These are phyloP conservation scores for Fusarium nelsonii DNA, from an alignment of 2,329 filamentous ascomycete genomes.

Conservation along the genomic window DNA sequence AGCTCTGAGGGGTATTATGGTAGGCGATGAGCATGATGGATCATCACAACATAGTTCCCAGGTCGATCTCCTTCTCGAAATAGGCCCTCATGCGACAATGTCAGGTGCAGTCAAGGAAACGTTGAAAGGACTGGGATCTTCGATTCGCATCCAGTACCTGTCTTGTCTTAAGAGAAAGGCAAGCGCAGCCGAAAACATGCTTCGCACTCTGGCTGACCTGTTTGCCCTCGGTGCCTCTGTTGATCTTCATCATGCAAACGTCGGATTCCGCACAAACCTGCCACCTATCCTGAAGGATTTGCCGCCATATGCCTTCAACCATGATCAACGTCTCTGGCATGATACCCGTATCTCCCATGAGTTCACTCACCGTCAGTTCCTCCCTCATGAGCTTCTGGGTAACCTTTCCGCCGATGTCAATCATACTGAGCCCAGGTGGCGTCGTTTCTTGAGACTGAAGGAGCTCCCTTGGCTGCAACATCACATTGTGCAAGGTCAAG, in stretches of 20 bases:
- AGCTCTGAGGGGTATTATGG: conserved; percentile 24
- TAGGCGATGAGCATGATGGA: neutral
- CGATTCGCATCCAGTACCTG: neutral
- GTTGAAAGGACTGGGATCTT: neutral
- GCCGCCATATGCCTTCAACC: conserved; percentile 58
- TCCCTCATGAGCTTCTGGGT: conserved; percentile 9
- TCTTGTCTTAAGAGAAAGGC: neutral
- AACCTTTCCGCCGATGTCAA: neutral
- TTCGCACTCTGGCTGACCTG: neutral
- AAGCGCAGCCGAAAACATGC: neutral
- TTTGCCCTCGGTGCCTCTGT: neutral
- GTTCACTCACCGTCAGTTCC: neutral
- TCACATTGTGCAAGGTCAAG: neutral
- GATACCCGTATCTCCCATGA: neutral
- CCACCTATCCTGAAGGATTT: conserved; percentile 37
- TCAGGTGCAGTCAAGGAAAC: conserved; percentile 4
- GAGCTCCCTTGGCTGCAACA: conserved; percentile 9
- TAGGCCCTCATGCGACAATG: neutral
- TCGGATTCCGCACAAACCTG: neutral
- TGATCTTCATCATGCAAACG: conserved; percentile 1
- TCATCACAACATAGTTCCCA: conserved; percentile 4
- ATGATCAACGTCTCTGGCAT: conserved; percentile 38
- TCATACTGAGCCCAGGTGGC: neutral
- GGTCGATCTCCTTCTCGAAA: conserved; percentile 5
- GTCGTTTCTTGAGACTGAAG: conserved; percentile 2